Evolutionary conservation across 2,329 filamentous ascomycete species (phyloP).

Genomic region (Furcasterigmium furcatum): DNA sequence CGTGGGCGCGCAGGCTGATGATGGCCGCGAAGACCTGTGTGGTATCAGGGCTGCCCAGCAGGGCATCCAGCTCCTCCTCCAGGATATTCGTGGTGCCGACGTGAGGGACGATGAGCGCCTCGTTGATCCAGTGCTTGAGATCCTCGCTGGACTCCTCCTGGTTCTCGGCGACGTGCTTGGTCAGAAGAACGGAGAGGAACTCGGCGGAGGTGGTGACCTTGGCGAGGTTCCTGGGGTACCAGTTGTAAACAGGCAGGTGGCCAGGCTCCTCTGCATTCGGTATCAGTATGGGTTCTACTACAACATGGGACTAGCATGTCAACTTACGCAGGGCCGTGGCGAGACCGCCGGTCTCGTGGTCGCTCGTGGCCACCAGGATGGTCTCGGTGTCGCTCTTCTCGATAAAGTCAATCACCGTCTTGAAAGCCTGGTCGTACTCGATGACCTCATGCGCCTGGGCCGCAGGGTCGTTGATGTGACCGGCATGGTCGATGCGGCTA

Average conservation of each 20-base stretch:
- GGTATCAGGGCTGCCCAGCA: slow-evolving; percentile 58
- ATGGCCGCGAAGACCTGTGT: slow-evolving; percentile 72
- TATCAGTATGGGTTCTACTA: too few species aligned
- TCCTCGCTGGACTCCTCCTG: slow-evolving; percentile 28
- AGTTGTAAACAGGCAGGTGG: slow-evolving; percentile 59
- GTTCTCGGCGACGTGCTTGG: slow-evolving; percentile 48
- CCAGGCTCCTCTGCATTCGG: slow-evolving; percentile 46
- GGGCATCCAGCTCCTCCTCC: slow-evolving; percentile 64
- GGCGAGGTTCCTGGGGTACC: slow-evolving; percentile 80
- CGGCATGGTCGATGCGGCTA: slow-evolving; percentile 92
- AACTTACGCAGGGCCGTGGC: slow-evolving; percentile 72
- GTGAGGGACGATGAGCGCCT: slow-evolving; percentile 62
- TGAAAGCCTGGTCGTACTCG: slow-evolving; percentile 88
- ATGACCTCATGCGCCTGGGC: slow-evolving; percentile 88
- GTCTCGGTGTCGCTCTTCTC: slow-evolving; percentile 69
- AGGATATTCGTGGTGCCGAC: slow-evolving; percentile 76
- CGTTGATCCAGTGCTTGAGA: slow-evolving; percentile 63
- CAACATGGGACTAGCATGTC: too few species aligned
- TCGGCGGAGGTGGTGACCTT: slow-evolving; percentile 75
- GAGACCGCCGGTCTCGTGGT: slow-evolving; percentile 94
- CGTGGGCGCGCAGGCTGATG: slow-evolving; percentile 80
- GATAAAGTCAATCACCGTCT: slow-evolving; percentile 80
- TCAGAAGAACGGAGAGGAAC: slow-evolving; percentile 62
- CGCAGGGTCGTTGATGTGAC: slow-evolving; percentile 79
- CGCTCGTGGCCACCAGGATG: slow-evolving; percentile 84